Evolutionary conservation across 805 yeast species (phyloP).

Genomic region (Nakazawaea ernobii): DNA sequence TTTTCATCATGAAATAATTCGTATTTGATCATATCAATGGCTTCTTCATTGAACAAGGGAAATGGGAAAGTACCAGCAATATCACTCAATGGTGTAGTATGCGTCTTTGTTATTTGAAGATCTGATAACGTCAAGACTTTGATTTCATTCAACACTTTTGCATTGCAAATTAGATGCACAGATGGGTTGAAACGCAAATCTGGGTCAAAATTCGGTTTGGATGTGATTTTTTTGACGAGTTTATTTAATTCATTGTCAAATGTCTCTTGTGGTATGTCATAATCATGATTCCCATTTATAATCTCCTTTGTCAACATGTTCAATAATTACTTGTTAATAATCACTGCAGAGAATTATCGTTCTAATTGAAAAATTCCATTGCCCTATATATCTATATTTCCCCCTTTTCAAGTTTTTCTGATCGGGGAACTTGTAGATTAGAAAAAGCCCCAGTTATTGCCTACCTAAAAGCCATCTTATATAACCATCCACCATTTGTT

Average conservation of each 20-base stretch:
- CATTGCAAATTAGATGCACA: slow-evolving; percentile 31
- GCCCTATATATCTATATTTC: no score
- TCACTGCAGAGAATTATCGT: no score
- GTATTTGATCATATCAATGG: slow-evolving; percentile 46
- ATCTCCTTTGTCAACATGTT: slow-evolving; percentile 13
- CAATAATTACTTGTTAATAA: no score
- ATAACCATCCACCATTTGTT: no score
- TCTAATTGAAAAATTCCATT: no score
- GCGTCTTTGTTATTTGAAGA: slow-evolving; percentile 30
- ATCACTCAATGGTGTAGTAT: slow-evolving; percentile 26
- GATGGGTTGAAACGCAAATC: slow-evolving; percentile 29
- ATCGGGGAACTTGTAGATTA: no score
- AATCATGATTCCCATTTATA: slow-evolving; percentile 15
- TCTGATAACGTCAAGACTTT: slow-evolving; percentile 31
- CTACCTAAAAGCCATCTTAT: no score
- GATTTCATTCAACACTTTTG: slow-evolving; percentile 30
- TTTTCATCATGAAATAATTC: slow-evolving; percentile 39
- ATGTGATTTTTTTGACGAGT: slow-evolving; percentile 15
- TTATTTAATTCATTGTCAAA: slow-evolving; percentile 19
- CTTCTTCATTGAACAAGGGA: slow-evolving; percentile 52
- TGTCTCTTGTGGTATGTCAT: slow-evolving; percentile 22
- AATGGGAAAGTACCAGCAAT: slow-evolving; percentile 49
- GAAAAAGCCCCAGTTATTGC: no score
- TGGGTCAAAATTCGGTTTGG: slow-evolving; percentile 22
- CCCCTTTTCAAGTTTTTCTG: no score